These are phyloP conservation scores for Syzygium syzygioides DNA, from an alignment of 441 rosid genomes.

Conservation along the genomic window DNA sequence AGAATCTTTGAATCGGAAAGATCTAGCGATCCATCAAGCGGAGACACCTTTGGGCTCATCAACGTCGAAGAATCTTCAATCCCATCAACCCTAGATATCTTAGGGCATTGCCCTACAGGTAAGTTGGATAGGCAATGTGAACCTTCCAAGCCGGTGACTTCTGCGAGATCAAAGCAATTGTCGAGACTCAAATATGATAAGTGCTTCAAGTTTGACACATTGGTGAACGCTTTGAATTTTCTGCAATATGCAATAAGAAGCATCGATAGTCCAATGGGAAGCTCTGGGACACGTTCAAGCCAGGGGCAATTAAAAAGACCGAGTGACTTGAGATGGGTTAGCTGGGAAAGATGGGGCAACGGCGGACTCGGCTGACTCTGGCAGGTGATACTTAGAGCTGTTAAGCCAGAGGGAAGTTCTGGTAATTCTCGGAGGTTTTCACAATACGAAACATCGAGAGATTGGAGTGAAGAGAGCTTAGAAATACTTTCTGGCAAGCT, in stretches of 20 bases:
- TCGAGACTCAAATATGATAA: not conserved
- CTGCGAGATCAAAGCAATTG: not conserved
- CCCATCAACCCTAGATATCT: too few species aligned
- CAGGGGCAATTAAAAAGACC: not conserved
- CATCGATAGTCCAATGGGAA: not conserved
- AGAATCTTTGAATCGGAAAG: not conserved
- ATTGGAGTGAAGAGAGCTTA: too few species aligned
- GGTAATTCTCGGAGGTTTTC: too few species aligned
- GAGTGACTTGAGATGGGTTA: not conserved
- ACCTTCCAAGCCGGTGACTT: rapidly evolving
- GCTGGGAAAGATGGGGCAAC: not conserved
- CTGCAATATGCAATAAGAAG: not conserved
- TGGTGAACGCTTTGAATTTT: not conserved
- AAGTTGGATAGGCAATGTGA: not conserved
- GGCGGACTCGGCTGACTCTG: not conserved
- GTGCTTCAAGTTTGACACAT: not conserved
- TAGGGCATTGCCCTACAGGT: not conserved
- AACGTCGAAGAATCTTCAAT: not conserved
- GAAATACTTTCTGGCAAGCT: too few species aligned
- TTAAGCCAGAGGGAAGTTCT: not conserved
- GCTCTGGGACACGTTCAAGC: not conserved
- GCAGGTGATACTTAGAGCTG: not conserved
- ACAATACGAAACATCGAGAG: too few species aligned
- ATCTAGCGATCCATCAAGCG: not conserved
- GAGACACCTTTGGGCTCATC: rapidly evolving